Evolutionary conservation across 2,329 filamentous ascomycete species (phyloP), one percentile per base, ranked within the genome.

Genomic region (Coniochaeta ligniaria): DNA sequence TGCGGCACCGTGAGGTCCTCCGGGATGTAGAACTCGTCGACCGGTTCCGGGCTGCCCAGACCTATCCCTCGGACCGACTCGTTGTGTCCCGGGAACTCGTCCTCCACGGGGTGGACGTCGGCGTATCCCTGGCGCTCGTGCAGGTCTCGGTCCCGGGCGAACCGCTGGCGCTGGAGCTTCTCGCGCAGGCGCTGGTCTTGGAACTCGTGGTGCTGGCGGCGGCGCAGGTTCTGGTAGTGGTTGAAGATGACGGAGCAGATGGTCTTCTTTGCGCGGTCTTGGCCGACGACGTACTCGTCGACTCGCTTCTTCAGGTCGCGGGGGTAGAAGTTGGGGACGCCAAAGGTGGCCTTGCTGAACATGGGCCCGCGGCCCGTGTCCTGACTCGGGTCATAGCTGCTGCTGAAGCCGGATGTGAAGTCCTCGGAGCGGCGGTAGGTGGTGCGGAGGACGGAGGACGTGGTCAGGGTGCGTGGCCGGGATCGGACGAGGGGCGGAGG

Each of bases 211-310:
- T 95, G 85, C 62, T 88, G 85, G 57, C 92, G 81, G 68, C 92
- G 83, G 26, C 93, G 87, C 62, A 96, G 84, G 55, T 91, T 86
- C 74, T 97, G 92, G 71, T 98, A 97, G 72, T 99, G 95, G 71
- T 98, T 97, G 78, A 96, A 97, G 31, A 99, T 90, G 7, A 94
- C 92, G 3, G 94, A 89, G 65, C 92, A 95, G 64, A 98, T 86
- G 16, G 93, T 91, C 74, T 96, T 96, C 80, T 99, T 95, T 17
- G 95, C 92, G 62, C 92, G 86, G 66, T 97, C 92, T 74, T 99
- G 95, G 45, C 94, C 95, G 4, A 99, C 94, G 1, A 99, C 94
- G 72, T 96, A 99, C 71, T 95, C 90, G 72, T 99, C 95, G 35
- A 98, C 86, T 69, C 95, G 90, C 70, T 91, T 87, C 79, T 98